Conservation (phyloP, 2,329 filamentous ascomycete genomes). For the Botrytis squamosa region DNA sequence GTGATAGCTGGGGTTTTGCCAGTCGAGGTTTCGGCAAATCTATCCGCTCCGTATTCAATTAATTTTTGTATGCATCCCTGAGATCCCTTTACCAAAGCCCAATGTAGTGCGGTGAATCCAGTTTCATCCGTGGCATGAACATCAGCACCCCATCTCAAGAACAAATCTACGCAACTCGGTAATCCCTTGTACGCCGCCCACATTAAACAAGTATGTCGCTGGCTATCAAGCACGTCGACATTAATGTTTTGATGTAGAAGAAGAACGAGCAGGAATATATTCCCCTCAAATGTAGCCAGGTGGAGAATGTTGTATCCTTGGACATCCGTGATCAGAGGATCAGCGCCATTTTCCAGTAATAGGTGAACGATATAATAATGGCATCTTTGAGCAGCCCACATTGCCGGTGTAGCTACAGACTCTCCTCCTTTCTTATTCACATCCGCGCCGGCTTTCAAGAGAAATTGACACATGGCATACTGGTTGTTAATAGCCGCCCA, state of each 20-base stretch:
- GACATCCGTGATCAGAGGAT: slow-evolving; percentile 86
- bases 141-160: slow-evolving; percentile 91
- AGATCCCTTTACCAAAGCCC: slow-evolving; percentile 93
- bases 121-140: slow-evolving; percentile 88
- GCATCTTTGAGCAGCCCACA: slow-evolving; percentile 96
- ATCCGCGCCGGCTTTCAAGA: slow-evolving; percentile 74
- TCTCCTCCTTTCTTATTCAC: slow-evolving; percentile 96
- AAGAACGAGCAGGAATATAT: slow-evolving; percentile 83
- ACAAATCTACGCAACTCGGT: slow-evolving; percentile 86
- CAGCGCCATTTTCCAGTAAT: slow-evolving; percentile 85
- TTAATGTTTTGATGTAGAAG: slow-evolving; percentile 94
- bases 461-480: slow-evolving; percentile 93
- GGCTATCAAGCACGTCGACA: slow-evolving; percentile 84
- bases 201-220: slow-evolving; percentile 94
- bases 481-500: slow-evolving; percentile 99
- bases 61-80: slow-evolving; percentile 88
- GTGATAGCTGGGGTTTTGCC: slow-evolving; percentile 88
- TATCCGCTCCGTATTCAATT: slow-evolving; percentile 91
- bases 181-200: slow-evolving; percentile 99
- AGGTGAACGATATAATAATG: slow-evolving; percentile 97
- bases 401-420: slow-evolving; percentile 86
- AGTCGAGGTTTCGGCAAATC: slow-evolving; percentile 83
- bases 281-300: slow-evolving; percentile 95
- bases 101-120: slow-evolving; percentile 92
- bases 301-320: slow-evolving; percentile 98